Percentiles rank a stretch among this genome's conserved stretches.
phyloP scores from a whole-genome alignment of 2,329 filamentous ascomycete species.

The Botrytis fabae region DNA sequence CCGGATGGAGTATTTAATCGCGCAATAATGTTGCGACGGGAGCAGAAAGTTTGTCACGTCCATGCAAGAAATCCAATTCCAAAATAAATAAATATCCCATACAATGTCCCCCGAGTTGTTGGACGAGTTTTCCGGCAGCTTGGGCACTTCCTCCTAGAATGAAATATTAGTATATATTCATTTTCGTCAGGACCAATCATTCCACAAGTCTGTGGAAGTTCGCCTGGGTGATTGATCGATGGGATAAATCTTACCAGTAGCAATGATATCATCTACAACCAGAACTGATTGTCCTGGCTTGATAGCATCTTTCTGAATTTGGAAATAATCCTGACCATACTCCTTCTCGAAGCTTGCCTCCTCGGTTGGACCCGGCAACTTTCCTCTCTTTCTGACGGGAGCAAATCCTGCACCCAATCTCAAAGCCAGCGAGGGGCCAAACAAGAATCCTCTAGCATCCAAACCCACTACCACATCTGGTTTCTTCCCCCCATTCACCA shows the following conservation, averaged over 20 bases:
- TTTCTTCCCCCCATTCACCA: constrained; percentile 59
- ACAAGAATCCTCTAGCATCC: constrained; percentile 92
- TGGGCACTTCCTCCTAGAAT: constrained; percentile 80
- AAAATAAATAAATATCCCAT: constrained; percentile 93
- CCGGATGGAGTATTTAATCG: constrained; percentile 48
- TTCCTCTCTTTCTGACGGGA: constrained; percentile 91
- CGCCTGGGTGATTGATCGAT: not conserved
- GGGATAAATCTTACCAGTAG: constrained; percentile 70
- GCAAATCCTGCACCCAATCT: constrained; percentile 72
- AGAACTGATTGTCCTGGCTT: constrained; percentile 85
- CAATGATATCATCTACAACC: constrained; percentile 97
- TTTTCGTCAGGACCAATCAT: not conserved
- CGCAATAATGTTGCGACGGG: constrained; percentile 82
- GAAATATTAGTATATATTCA: constrained; percentile 21
- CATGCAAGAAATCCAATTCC: constrained; percentile 90
- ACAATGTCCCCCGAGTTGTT: constrained; percentile 80
- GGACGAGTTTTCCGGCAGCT: constrained; percentile 83
- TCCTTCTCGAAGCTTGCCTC: constrained; percentile 92
- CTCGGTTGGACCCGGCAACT: constrained; percentile 85
- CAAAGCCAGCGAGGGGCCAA: constrained; percentile 86
- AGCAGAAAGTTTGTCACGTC: constrained; percentile 82
- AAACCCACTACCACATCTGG: constrained; percentile 92
- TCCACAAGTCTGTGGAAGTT: not conserved
- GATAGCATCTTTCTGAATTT: constrained; percentile 88
- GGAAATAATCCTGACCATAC: constrained; percentile 92